Evolutionary conservation across 176 grass and related monocot species (phyloP).

Genomic region (Alopecurus myosuroides): DNA sequence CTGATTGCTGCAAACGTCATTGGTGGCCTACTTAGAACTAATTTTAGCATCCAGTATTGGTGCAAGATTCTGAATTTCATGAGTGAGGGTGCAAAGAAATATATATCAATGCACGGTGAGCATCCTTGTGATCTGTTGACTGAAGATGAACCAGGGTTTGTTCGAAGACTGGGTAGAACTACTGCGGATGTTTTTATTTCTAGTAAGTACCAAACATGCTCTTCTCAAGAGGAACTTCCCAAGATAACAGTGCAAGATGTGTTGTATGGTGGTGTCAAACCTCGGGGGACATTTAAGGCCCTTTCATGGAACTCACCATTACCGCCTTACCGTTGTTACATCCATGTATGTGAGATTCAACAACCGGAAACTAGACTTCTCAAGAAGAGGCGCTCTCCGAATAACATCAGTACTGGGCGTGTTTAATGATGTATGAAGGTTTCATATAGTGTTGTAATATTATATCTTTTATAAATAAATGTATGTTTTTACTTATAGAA

Average conservation of each 20-base stretch:
- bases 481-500: neutral
- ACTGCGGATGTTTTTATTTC: neutral
- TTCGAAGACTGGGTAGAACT: neutral
- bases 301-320: neutral
- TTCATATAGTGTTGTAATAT: neutral
- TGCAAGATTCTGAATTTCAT: neutral
- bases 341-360: neutral
- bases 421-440: neutral
- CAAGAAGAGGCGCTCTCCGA: neutral
- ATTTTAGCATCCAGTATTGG: conserved; percentile 4
- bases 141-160: neutral
- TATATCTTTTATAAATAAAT: neutral
- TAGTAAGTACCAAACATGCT: neutral
- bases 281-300: neutral
- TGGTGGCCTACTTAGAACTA: neutral
- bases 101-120: neutral
- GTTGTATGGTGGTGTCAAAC: neutral
- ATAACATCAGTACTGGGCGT: neutral
- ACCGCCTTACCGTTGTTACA: conserved; percentile 13
- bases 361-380: no score
- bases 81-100: neutral
- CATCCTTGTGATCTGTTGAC: neutral
- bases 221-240: neutral
- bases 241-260: neutral
- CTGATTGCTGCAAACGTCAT: neutral